Evolutionary conservation across 371 early-diverging fungal species (phyloP), one percentile per base, ranked within the genome.

Genomic region (Rhizopus arrhizus): DNA sequence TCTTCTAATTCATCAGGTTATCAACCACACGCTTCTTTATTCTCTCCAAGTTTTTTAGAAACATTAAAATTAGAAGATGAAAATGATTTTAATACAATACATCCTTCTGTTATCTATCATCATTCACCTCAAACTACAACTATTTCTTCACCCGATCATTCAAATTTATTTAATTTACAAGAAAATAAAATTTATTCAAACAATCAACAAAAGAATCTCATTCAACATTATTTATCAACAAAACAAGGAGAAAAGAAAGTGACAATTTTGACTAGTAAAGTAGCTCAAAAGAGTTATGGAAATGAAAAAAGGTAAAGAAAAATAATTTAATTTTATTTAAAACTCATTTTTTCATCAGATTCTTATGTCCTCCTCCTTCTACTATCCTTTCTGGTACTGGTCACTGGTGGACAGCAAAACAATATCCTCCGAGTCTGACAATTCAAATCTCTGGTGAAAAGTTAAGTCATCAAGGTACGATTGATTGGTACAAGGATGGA

Each of bases 281-380:
- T 92, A 12, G 92, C 91, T 16, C 93, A 92, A 78, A 92, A 92
- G 64, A 89, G 89, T 12, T 92, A 92, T 56, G 93, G 93, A 5
- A 90, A 90, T 10, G 93, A 92, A 65, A 92, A 92, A 69, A 85
- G 92, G 70, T 75, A 69, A n/a, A 22, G 35, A 49, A 51, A 33
- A 57, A 15, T 16, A 41, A 40, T 35, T 22, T 2, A 22, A 0
- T 22, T 22, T 2, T 22, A 0, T 1, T 22, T 22, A 22, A 22
- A 22, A 22, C 22, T 22, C 22, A 22, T 22, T 2, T 22, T 22
- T 22, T 2, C 22, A 22, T 22, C 48, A 80, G 83, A 56, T 91
- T 92, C 58, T 62, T 92, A 35, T 91, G 91, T 51, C 92, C 92
- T 9, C 91, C 92, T 31, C 92, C 92, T 5, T 89, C 90, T 12